These are phyloP conservation scores for Globisporangium polare DNA, from an alignment of 352 stramenopile genomes.

Conservation along the genomic window DNA sequence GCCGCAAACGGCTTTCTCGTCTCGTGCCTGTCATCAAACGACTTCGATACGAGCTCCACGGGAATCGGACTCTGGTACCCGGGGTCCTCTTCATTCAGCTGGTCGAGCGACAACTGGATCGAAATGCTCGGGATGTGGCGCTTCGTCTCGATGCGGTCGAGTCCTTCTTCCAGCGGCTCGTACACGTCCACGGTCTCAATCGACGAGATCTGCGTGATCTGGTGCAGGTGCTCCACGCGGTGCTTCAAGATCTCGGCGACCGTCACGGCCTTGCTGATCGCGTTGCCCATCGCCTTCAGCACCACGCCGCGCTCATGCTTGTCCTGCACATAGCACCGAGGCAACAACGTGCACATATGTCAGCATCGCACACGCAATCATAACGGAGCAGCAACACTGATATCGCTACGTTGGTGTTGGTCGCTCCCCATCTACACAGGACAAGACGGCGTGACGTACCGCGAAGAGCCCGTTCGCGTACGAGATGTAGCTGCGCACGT, in stretches of 20 bases:
- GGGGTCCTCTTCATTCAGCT: conserved; percentile 47
- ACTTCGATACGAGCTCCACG: conserved; percentile 40
- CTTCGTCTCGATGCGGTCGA: conserved; percentile 73
- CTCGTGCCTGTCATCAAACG: conserved; percentile 27
- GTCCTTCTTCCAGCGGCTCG: conserved; percentile 79
- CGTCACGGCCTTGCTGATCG: conserved; percentile 83
- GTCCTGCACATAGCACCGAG: conserved; percentile 32
- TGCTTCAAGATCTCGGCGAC: conserved; percentile 85
- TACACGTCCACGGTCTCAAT: conserved; percentile 82
- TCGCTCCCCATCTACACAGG: background rate
- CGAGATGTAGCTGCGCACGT: conserved; percentile 77
- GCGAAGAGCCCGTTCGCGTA: conserved; percentile 73
- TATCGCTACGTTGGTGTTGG: background rate
- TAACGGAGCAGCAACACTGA: background rate
- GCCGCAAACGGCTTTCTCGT: conserved; percentile 10
- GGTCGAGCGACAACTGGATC: conserved; percentile 68
- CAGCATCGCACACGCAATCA: background rate
- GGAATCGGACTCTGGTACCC: conserved; percentile 78
- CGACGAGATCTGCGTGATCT: conserved; percentile 75
- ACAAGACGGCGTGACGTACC: conserved; percentile 24
- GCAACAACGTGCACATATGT: background rate
- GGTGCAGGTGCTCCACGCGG: conserved; percentile 61
- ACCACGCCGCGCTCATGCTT: conserved; percentile 60
- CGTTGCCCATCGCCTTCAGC: conserved; percentile 80
- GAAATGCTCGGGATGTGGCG: conserved; percentile 72